Evolutionary conservation across 768 basidiomycete genomes (phyloP).

Genomic region (Floccularia luteovirens): DNA sequence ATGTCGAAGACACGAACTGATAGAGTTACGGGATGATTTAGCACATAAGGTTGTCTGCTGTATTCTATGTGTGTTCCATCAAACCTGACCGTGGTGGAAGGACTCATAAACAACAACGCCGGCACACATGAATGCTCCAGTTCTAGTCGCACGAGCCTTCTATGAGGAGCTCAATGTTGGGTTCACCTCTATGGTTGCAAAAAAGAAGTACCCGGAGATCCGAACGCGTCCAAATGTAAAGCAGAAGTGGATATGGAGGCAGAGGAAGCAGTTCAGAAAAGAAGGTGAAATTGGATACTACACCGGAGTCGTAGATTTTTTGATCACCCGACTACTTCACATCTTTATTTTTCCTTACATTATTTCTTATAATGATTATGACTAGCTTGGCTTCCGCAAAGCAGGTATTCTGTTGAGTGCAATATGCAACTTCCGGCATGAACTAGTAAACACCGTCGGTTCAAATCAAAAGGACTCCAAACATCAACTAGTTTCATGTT

Average conservation of each 20-base stretch:
- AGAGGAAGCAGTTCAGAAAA: conserved; percentile 45
- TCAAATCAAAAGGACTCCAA: no score
- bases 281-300: conserved; percentile 56
- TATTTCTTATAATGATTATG: no score
- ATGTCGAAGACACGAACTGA: conserved; percentile 72
- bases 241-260: conserved; percentile 58
- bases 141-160: conserved; percentile 63
- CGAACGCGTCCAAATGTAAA: conserved; percentile 53
- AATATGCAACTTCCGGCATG: no score
- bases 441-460: no score
- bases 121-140: conserved; percentile 50
- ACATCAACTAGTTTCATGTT: no score
- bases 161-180: conserved; percentile 60
- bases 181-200: conserved; percentile 76
- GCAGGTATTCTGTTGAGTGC: no score
- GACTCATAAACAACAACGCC: conserved; percentile 73
- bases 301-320: conserved; percentile 14
- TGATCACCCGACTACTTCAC: background rate
- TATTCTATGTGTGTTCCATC: background rate
- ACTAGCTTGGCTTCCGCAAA: no score
- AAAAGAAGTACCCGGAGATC: conserved; percentile 60
- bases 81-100: no score
- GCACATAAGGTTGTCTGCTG: conserved; percentile 58
- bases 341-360: conserved; percentile 6
- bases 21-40: conserved; percentile 71